Percentiles rank a stretch among this genome's conserved stretches.
phyloP scores from a whole-genome alignment of 345 rosid species.

The Citrus medica region DNA sequence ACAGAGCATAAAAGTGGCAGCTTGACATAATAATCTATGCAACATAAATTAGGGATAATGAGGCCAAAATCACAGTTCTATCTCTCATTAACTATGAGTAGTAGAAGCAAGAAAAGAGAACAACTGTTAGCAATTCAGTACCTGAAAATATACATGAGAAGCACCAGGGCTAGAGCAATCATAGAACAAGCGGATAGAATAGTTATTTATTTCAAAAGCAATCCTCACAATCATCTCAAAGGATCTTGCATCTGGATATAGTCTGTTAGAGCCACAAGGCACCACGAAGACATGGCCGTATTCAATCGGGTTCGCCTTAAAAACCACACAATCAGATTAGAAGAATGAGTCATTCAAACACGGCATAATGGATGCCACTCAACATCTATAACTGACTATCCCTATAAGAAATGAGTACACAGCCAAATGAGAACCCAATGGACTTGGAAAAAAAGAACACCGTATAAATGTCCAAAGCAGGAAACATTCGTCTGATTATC shows the following conservation, averaged over 20 bases:
- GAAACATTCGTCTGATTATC: background rate
- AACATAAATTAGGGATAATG: background rate
- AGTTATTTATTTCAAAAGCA: conserved; percentile 31
- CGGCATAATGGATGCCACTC: background rate
- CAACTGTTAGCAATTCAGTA: conserved; percentile 1
- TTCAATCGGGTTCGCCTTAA: conserved; percentile 32
- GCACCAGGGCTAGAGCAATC: conserved; percentile 13
- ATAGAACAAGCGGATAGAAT: conserved; percentile 27
- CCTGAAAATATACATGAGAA: conserved; percentile 30
- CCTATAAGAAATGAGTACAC: background rate
- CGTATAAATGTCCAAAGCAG: background rate
- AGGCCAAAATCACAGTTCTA: background rate
- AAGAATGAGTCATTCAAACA: background rate
- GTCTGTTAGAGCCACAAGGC: conserved; percentile 22
- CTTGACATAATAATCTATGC: background rate
- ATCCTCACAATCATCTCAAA: conserved; percentile 26
- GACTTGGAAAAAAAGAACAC: background rate
- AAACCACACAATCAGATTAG: conserved; percentile 9
- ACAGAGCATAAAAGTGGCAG: background rate
- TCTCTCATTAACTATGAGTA: background rate
- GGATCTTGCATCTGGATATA: conserved; percentile 21
- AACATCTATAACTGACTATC: background rate
- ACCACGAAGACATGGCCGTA: conserved; percentile 38
- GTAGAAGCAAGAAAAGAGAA: background rate
- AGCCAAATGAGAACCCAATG: conserved; percentile 2